Evolutionary conservation across 208 protist genomes (phyloP).

Genomic region (Zelonia costaricensis): DNA sequence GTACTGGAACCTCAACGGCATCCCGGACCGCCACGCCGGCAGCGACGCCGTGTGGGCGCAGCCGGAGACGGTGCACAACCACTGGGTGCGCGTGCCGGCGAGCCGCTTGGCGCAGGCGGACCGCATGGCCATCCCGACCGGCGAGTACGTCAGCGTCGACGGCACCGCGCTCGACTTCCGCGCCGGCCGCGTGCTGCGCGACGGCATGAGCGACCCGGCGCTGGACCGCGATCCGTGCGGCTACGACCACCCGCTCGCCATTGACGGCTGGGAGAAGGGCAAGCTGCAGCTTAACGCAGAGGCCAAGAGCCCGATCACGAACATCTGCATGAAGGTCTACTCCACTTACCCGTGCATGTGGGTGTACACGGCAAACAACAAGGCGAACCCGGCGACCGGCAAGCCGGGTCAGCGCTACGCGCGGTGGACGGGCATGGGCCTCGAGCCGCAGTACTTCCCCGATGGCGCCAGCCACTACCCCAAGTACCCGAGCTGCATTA

Average conservation of each 20-base stretch:
- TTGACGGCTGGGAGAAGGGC: conserved; percentile 43
- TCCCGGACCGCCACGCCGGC: conserved; percentile 25
- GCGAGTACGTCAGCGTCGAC: conserved; percentile 32
- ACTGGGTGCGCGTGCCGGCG: conserved; percentile 39
- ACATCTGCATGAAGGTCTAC: conserved; percentile 60
- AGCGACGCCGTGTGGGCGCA: neutral
- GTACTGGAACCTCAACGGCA: conserved; percentile 77
- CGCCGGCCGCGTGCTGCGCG: conserved; percentile 24
- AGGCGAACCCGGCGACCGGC: conserved; percentile 38
- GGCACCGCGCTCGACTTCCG: conserved; percentile 48
- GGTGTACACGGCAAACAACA: conserved; percentile 78
- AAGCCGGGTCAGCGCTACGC: conserved; percentile 46
- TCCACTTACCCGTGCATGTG: conserved; percentile 61
- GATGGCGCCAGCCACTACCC: conserved; percentile 41
- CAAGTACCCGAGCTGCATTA: conserved; percentile 34
- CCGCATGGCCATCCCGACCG: conserved; percentile 38
- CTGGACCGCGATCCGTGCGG: conserved; percentile 51
- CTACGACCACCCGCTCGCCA: conserved; percentile 55
- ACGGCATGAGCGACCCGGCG: conserved; percentile 33
- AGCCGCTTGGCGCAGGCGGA: conserved; percentile 37
- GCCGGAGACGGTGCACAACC: conserved; percentile 35
- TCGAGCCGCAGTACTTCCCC: conserved; percentile 62
- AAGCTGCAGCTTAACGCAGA: conserved; percentile 41
- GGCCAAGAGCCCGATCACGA: conserved; percentile 41
- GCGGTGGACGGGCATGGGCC: conserved; percentile 37